Conservation (phyloP, 2,329 filamentous ascomycete species). For the Colletotrichum salicis region DNA sequence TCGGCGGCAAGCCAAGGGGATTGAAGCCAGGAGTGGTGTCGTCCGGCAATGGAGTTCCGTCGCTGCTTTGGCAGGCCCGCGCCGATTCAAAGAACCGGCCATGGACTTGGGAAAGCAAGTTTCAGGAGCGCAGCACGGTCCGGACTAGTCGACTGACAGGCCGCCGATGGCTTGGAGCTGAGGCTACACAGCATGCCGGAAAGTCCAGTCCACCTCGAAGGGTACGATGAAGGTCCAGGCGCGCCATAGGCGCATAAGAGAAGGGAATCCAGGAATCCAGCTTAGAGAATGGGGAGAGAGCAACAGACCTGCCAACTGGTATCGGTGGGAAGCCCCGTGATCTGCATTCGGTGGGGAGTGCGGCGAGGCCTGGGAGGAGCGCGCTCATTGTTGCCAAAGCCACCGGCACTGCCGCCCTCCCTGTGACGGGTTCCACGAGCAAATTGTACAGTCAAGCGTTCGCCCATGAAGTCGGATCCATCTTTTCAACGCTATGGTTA, state of each 20-base stretch:
- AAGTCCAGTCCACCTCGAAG: slow-evolving; percentile 23
- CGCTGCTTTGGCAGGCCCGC: slow-evolving; percentile 17
- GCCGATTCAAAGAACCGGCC: slow-evolving; percentile 34
- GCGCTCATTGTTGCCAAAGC: slow-evolving; percentile 60
- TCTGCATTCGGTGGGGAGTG: slow-evolving; percentile 96
- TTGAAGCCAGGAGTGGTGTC: not conserved
- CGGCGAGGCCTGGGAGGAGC: slow-evolving; percentile 82
- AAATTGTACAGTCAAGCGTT: slow-evolving; percentile 97
- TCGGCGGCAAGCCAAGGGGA: slow-evolving; percentile 10
- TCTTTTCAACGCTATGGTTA: slow-evolving; percentile 64
- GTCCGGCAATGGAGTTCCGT: slow-evolving; percentile 34
- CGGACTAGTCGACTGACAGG: slow-evolving; percentile 7
- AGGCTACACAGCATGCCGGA: slow-evolving; percentile 11
- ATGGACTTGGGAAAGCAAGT: slow-evolving; percentile 25
- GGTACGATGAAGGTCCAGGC: slow-evolving; percentile 15
- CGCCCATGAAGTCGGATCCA: slow-evolving; percentile 97
- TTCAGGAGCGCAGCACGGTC: slow-evolving; percentile 30
- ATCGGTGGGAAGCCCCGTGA: slow-evolving; percentile 94
- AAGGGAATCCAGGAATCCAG: slow-evolving; percentile 52
- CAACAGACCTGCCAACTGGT: slow-evolving; percentile 99
- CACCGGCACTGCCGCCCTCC: slow-evolving; percentile 50
- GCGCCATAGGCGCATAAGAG: slow-evolving; percentile 35
- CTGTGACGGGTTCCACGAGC: slow-evolving; percentile 81
- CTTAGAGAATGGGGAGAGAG: slow-evolving; percentile 68
- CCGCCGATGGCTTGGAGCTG: slow-evolving; percentile 3